A percentile compares a stretch with the other conserved stretches of the same genome.
phyloP scores from a whole-genome alignment of 73 alveolate genomes.

The Durusdinium trenchii region DNA sequence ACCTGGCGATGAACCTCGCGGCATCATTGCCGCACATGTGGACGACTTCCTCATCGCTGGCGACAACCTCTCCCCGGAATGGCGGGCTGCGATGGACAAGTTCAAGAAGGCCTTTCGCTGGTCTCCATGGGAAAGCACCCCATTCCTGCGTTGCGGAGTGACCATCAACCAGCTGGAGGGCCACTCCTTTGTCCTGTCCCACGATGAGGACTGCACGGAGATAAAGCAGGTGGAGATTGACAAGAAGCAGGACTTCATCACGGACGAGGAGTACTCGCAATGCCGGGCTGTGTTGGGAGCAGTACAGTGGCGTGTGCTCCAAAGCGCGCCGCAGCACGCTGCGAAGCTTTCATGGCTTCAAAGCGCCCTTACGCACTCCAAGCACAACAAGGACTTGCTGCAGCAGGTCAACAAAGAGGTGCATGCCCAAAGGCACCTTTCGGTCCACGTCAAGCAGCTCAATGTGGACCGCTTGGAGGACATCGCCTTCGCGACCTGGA shows the following conservation, averaged over 20 bases:
- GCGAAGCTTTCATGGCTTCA: constrained; percentile 30
- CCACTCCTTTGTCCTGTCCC: neutral
- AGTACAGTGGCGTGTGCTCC: constrained; percentile 31
- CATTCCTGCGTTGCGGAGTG: constrained; percentile 22
- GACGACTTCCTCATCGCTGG: constrained; percentile 10
- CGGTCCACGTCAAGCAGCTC: neutral
- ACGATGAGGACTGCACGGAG: constrained; percentile 17
- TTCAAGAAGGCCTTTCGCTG: neutral
- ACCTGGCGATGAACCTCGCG: neutral
- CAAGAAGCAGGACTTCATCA: neutral
- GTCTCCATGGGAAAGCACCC: neutral
- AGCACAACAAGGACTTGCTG: neutral
- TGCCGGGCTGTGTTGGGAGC: constrained; percentile 9
- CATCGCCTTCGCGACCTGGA: neutral
- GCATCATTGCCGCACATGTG: neutral
- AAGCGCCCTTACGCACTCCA: neutral
- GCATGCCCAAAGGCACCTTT: neutral
- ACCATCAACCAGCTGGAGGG: neutral
- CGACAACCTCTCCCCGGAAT: neutral
- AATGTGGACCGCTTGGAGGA: neutral
- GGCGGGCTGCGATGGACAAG: neutral
- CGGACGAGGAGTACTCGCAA: neutral
- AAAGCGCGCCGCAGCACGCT: constrained; percentile 18
- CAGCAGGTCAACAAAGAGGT: constrained; percentile 37
- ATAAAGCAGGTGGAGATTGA: constrained; percentile 15